Base-by-base conservation (phyloP, 306 rosid genomes). In the Benincasa hispida region DNA sequence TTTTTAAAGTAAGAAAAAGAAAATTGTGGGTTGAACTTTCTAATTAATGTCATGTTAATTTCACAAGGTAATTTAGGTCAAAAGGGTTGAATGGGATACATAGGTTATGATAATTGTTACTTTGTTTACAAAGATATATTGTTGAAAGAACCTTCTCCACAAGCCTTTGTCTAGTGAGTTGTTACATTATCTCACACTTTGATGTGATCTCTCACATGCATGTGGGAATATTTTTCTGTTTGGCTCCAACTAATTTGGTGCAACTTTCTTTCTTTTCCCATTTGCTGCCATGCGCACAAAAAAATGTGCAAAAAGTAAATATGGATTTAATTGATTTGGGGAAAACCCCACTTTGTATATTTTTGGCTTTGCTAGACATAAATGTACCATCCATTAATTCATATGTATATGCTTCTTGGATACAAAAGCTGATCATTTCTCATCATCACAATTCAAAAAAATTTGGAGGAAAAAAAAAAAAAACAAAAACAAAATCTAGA, bases 161-260 rank as follows among this genome's bases (percentile, higher is more conserved):
- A 22, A 68, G 21, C 3, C n/a, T 22, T 24, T 68, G 55, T 67
- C 34, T 67, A 67, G 74, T 37, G 74, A n/a, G 54, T 11, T 37
- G 54, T 21, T 37, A 39, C 10, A 66, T 50, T 6, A 50, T 66
- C 32, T n/a, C 50, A 34, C 28, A 37, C 53, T 19, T 67, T 67
- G 74, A 41, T 67, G 51, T 66, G 73, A 66, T 66, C 3, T 66
- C 19, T 68, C n/a, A 42, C 56, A 68, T 68, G 75, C 70, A 62
- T 18, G 70, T 6, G 75, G 30, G 55, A 68, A 62, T 62, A 62
- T 68, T 68, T 42, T 19, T 42, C 14, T 67, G 74, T 42, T 68
- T 67, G 74, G 35, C 56, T 42, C 75, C 75, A 68, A 68, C 55
- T 21, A 68, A 68, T 25, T 68, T 68, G 56, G 75, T 68, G 73